These are phyloP conservation scores for Taphrina deformans DNA, from an alignment of 1,139 yeast genomes.

Conservation along the genomic window DNA sequence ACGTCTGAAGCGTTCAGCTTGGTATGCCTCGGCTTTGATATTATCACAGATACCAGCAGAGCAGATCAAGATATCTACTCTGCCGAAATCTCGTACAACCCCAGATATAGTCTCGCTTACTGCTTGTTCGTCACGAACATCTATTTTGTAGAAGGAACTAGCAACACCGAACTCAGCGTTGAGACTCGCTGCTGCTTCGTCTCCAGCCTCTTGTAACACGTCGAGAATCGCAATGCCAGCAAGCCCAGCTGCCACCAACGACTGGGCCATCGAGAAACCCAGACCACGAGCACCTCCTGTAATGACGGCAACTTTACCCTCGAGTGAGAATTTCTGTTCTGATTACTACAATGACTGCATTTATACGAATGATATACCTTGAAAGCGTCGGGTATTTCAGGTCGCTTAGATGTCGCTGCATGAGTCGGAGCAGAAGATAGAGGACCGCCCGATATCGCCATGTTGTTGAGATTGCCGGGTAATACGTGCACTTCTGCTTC, in stretches of 20 bases:
- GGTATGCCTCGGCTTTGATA: slow-evolving; percentile 62
- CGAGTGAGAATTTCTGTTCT: slow-evolving; percentile 50
- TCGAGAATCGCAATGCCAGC: slow-evolving; percentile 58
- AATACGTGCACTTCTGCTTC: background rate
- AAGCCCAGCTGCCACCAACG: slow-evolving; percentile 77
- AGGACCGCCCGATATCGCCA: slow-evolving; percentile 11
- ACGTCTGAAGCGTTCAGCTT: slow-evolving; percentile 65
- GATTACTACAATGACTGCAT: background rate
- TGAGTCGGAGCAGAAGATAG: background rate
- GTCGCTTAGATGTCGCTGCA: background rate
- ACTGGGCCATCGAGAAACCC: slow-evolving; percentile 81
- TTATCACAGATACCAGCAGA: slow-evolving; percentile 54
- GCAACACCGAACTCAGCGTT: slow-evolving; percentile 29
- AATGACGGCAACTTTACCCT: slow-evolving; percentile 80
- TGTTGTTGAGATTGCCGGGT: slow-evolving; percentile 5
- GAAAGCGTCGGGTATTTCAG: slow-evolving; percentile 29
- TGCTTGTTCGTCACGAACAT: slow-evolving; percentile 33
- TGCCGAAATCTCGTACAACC: slow-evolving; percentile 50
- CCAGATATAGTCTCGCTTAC: slow-evolving; percentile 33
- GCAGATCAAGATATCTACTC: slow-evolving; percentile 63
- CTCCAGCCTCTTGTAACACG: slow-evolving; percentile 31
- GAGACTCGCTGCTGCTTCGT: slow-evolving; percentile 29
- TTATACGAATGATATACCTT: slow-evolving; percentile 4
- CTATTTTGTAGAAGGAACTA: slow-evolving; percentile 28
- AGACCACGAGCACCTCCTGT: slow-evolving; percentile 91